Evolutionary conservation across 169 alveolate species (phyloP), one percentile per base, ranked within the genome.

Genomic region (Plasmodium berghei): DNA sequence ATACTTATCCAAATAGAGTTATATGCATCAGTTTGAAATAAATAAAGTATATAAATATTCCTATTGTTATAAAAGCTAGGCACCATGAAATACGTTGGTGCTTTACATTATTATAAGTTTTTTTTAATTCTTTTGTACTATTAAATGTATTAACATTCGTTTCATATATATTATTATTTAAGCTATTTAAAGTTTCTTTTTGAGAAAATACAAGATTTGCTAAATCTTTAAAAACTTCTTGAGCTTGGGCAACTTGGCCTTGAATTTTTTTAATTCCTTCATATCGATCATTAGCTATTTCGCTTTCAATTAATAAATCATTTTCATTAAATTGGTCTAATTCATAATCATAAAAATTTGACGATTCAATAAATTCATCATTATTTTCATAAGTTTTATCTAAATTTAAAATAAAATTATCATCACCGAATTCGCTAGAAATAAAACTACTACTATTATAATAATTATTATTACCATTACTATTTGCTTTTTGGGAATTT

Each of bases 161-260:
- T 18, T 83, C 90, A 67, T 83, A 69, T 54, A 83, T 24, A 69
- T 83, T 83, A 62, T 83, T 83, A 69, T 83, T 83, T 16, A 83
- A 67, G 16, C 67, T 52, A 67, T 83, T 86, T 18, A 83, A 55
- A 55, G 67, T 83, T 66, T 83, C 90, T 71, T 66, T 83, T 71
- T 83, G 90, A 1, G 90, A 66, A 48, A 83, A 83, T 6, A 83
- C 90, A n/a, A 83, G 90, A 24, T 83, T 69, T 10, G 90, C 90
- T 9, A 83, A 55, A 83, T 83, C 90, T 69, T 69, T 66, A 69
- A 83, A 83, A 56, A 83, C 90, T 83, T 83, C 90, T 56, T 83
- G 90, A 67, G 90, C 90, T 58, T 83, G 90, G 1, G 73, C 90
- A 26, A 83, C 90, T 69, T 83, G 90, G 10, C 90, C 75, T 67